A percentile compares a stretch with the other conserved stretches of the same genome.
phyloP scores from a whole-genome alignment of 192 early-diverging fungal species.

The Umbelopsis vinacea region DNA sequence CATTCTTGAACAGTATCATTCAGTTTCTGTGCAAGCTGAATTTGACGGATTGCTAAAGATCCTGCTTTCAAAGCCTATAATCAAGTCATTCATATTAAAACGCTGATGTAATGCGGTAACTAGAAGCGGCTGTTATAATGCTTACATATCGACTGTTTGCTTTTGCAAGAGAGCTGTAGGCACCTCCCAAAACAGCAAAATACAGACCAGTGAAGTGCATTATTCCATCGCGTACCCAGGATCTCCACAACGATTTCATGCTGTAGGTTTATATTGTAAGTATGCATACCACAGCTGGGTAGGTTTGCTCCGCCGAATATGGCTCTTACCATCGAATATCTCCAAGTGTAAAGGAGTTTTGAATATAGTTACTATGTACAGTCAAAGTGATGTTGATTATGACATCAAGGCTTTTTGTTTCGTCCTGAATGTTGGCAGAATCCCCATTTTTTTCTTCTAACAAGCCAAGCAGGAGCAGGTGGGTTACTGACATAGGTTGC shows the following conservation, averaged over 20 bases:
- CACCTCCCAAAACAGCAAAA: conserved; percentile 49
- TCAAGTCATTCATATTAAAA: background rate
- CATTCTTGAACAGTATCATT: conserved; percentile 43
- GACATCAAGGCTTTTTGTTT: background rate
- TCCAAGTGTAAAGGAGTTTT: background rate
- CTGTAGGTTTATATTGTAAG: background rate
- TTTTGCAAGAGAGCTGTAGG: conserved; percentile 49
- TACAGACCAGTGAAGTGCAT: conserved; percentile 38
- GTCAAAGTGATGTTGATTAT: background rate
- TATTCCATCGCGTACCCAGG: conserved; percentile 1
- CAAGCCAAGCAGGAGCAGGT: background rate
- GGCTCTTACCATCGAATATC: conserved; percentile 6
- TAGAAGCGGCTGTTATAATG: background rate
- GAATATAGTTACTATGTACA: background rate
- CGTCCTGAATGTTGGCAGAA: background rate
- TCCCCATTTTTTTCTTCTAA: background rate
- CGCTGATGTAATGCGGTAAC: background rate
- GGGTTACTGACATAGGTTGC: background rate
- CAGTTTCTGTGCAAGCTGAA: conserved; percentile 39
- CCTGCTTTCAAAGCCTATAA: conserved; percentile 43
- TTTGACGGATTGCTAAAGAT: conserved; percentile 41
- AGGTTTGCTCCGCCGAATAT: no score
- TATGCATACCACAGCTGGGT: background rate
- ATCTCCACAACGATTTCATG: background rate
- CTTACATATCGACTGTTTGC: conserved; percentile 39